Base-by-base conservation (phyloP, 331 rosid genomes). In the Cydonia oblonga region DNA sequence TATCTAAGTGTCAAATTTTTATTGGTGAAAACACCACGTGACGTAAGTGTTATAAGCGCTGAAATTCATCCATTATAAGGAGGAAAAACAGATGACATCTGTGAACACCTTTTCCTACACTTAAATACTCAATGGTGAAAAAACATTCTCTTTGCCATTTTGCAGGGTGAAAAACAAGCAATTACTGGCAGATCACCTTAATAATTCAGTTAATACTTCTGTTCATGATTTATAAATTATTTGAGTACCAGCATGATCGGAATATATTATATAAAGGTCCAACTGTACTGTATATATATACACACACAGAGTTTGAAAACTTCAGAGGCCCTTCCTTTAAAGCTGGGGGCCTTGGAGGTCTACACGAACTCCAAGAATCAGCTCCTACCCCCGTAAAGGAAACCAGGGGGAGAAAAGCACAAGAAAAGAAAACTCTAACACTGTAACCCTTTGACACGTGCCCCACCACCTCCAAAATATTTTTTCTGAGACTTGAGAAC, bases 331-430 rank as follows among this genome's bases (percentile, higher is more conserved):
- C 62, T 20, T 2, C 20, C 65, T 82, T 85, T 12, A 79, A 83
- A 61, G 80, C 81, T 3, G 9, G 25, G 29, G 74, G 5, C 38
- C 16, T 1, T 0, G 8, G 73, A 30, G 28, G 42, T 78, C 69
- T 66, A 5, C 22, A 2, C 22, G 5, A 4, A 40, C 60, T 72
- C 23, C 5, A 29, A 64, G 53, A 58, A 38, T 72, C 40, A 63
- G 63, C 70, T 51, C 76, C 71, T 88, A 88, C 96, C 72, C 86
- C 96, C 95, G 86, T 58, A 69, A 63, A 79, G 90, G 89, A 79
- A 82, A 82, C 96, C 86, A 68, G 42, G 77, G 60, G 33, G 64
- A 26, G 63, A 72, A 74, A 81, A 54, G 80, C 75, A n/a, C 2
- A 30, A 76, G 60, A 44, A 60, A 42, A n/a, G 15, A 33, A 20